Percentiles rank a stretch among this genome's conserved stretches.
Evolutionary conservation across 1,284 basidiomycete genomes (phyloP).

Genomic region (Farysia itapuensis): DNA sequence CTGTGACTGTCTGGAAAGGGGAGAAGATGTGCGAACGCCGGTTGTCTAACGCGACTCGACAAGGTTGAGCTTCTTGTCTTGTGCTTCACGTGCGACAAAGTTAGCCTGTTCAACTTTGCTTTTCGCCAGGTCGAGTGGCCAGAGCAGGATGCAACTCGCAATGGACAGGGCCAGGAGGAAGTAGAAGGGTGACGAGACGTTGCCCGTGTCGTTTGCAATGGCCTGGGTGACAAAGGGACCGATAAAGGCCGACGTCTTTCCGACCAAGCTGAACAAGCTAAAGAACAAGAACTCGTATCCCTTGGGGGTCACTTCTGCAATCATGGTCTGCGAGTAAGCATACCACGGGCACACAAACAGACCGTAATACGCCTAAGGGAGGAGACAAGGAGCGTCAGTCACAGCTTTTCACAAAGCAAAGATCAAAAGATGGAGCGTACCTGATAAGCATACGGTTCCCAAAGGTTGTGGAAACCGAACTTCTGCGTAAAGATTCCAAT

Average conservation of each 20-base stretch:
- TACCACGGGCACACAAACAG: constrained; percentile 83
- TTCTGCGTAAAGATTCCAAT: constrained; percentile 77
- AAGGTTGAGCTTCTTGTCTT: too few relatives aligned
- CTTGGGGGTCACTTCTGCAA: constrained; percentile 76
- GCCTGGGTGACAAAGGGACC: constrained; percentile 72
- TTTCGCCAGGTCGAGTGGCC: constrained; percentile 71
- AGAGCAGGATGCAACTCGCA: constrained; percentile 71
- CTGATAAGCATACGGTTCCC: constrained; percentile 8
- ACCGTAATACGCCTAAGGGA: constrained; percentile 18
- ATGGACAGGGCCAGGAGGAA: constrained; percentile 75
- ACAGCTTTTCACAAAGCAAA: not conserved
- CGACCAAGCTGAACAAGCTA: constrained; percentile 70
- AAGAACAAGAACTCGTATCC: constrained; percentile 70
- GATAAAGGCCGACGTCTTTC: constrained; percentile 66
- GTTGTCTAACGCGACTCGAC: too few relatives aligned
- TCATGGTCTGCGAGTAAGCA: constrained; percentile 81
- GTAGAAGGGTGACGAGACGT: constrained; percentile 79
- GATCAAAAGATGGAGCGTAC: too few relatives aligned
- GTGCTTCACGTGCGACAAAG: constrained; percentile 20
- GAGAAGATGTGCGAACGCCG: too few relatives aligned
- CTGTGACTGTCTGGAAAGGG: too few relatives aligned
- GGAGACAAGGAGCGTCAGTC: constrained; percentile 5
- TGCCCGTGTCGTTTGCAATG: constrained; percentile 64
- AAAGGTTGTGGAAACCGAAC: constrained; percentile 64
- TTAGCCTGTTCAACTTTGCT: constrained; percentile 65